A percentile compares a stretch with the other conserved stretches of the same genome.
These are phyloP conservation scores for Saccharomyces hybrid DNA, from an alignment of 1,139 yeast species.

Conservation along the genomic window DNA sequence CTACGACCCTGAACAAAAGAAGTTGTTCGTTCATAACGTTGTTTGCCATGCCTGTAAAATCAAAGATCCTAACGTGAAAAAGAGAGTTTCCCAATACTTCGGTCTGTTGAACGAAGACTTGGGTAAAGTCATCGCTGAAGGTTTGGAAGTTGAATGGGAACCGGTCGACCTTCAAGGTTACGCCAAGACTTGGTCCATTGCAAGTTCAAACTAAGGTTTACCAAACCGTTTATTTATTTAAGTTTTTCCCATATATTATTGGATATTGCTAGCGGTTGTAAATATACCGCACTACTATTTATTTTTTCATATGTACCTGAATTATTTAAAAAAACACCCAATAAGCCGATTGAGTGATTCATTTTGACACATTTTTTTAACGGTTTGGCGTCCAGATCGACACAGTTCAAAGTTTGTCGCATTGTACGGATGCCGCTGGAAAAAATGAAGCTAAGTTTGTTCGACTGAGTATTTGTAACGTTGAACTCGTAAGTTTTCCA, in stretches of 20 bases:
- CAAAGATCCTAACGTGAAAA: constrained; percentile 30
- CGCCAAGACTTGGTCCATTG: constrained; percentile 19
- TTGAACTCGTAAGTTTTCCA: neutral
- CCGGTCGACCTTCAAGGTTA: constrained; percentile 31
- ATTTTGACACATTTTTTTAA: neutral
- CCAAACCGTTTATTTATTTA: neutral
- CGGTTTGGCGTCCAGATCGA: neutral
- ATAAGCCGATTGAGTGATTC: neutral
- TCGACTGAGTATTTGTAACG: neutral
- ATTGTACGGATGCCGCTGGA: neutral
- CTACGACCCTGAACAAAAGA: constrained; percentile 31
- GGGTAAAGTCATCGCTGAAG: constrained; percentile 35
- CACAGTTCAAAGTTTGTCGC: neutral
- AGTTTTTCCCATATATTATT: neutral
- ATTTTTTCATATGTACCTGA: neutral
- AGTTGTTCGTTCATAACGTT: constrained; percentile 34
- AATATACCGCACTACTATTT: neutral
- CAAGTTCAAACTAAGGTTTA: neutral
- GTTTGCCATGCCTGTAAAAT: constrained; percentile 37
- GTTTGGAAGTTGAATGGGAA: constrained; percentile 33
- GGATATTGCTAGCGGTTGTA: neutral
- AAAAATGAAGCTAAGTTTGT: neutral
- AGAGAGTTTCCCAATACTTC: constrained; percentile 37
- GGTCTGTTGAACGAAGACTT: constrained; percentile 35
- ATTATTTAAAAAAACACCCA: neutral